phyloP scores from a whole-genome alignment of 2,329 filamentous ascomycete species.

The Xylaria arbuscula region DNA sequence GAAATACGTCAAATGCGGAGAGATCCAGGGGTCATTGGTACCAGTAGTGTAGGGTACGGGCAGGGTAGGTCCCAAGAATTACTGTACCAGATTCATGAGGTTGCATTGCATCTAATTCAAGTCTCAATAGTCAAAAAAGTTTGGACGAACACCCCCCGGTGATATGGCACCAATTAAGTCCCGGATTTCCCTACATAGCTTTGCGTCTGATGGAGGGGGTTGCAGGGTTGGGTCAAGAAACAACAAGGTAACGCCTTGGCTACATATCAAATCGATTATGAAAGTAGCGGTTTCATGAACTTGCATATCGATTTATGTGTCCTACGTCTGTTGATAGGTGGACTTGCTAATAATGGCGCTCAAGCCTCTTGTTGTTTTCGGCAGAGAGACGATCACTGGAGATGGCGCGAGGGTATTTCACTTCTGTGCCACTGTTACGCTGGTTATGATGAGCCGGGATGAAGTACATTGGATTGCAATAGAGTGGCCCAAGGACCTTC shows the following conservation, averaged over 20 bases:
- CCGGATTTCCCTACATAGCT: conserved; percentile 8
- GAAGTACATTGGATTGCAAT: conserved; percentile 47
- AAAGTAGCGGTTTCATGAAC: conserved; percentile 13
- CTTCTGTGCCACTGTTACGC: conserved; percentile 9
- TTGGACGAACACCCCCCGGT: conserved; percentile 33
- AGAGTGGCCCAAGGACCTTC: conserved; percentile 47
- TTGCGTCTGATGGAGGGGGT: conserved; percentile 2
- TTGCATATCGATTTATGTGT: conserved; percentile 32
- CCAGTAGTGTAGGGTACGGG: not conserved
- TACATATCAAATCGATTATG: conserved; percentile 13
- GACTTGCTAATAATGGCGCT: conserved; percentile 22
- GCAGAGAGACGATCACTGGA: conserved; percentile 2
- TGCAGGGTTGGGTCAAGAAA: conserved; percentile 20
- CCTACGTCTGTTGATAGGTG: conserved; percentile 34
- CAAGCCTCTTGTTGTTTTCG: conserved; percentile 25
- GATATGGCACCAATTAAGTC: conserved; percentile 19
- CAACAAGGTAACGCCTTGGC: conserved; percentile 9
- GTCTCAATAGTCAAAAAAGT: conserved; percentile 32
- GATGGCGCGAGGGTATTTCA: not conserved
- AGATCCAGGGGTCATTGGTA: conserved; percentile 31
- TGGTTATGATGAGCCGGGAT: conserved; percentile 42
- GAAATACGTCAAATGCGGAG: conserved; percentile 34
- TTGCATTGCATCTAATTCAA: conserved; percentile 36
- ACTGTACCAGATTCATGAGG: conserved; percentile 33
- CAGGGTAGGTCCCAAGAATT: conserved; percentile 17